A percentile compares a stretch with the other conserved stretches of the same genome.
Evolutionary conservation across 306 rosid species (phyloP).

Genomic region (Glycine latifolia): DNA sequence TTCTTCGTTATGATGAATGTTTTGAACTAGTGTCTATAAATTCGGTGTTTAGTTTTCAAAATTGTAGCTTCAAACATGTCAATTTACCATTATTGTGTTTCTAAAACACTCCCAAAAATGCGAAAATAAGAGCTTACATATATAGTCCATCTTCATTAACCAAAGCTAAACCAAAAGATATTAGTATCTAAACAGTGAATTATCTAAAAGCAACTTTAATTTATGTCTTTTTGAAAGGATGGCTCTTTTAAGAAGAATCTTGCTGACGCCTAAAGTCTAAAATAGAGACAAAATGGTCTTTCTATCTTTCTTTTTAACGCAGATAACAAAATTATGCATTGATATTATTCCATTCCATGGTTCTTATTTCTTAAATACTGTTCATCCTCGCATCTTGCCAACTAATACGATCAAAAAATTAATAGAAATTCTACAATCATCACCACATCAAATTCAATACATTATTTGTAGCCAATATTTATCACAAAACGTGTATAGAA

Average conservation of each 20-base stretch:
- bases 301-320: slow-evolving; percentile 17
- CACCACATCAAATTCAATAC: not conserved
- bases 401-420: slow-evolving; percentile 9
- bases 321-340: not conserved
- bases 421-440: not conserved
- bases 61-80: slow-evolving; percentile 12
- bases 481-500: not conserved
- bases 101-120: not conserved
- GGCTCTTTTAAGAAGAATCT: slow-evolving; percentile 44
- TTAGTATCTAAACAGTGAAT: slow-evolving; percentile 28
- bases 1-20: slow-evolving; percentile 43
- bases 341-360: slow-evolving; percentile 17
- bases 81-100: not conserved
- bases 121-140: not conserved
- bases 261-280: slow-evolving; percentile 38
- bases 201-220: slow-evolving; percentile 40
- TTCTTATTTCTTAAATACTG: not conserved
- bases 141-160: not conserved
- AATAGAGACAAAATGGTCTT: slow-evolving; percentile 40
- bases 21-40: not conserved
- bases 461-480: not conserved
- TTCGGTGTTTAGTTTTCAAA: slow-evolving; percentile 4
- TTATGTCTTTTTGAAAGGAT: slow-evolving; percentile 44
- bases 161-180: slow-evolving; percentile 13
- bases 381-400: slow-evolving; percentile 16